Evolutionary conservation across 2,329 filamentous ascomycete species (phyloP).

Genomic region (Talaromyces sp.): DNA sequence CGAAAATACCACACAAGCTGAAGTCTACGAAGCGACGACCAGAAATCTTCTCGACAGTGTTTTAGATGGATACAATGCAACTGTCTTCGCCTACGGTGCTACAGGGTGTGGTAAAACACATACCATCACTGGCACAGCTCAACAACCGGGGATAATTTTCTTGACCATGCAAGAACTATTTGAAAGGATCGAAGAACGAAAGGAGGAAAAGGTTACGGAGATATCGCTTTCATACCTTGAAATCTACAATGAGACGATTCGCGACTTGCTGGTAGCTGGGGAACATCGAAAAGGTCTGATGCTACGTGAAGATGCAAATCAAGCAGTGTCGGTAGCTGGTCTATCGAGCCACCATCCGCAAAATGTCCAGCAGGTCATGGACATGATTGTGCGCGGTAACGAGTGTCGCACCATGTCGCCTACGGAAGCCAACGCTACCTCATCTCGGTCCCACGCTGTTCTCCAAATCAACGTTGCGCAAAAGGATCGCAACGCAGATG

Average conservation of each 20-base stretch:
- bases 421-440: conserved; percentile 95
- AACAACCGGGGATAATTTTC: conserved; percentile 96
- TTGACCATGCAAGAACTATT: conserved; percentile 98
- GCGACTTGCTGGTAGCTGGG: conserved; percentile 83
- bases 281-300: conserved; percentile 80
- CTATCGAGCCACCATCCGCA: conserved; percentile 87
- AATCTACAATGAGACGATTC: conserved; percentile 99
- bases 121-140: conserved; percentile 87
- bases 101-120: conserved; percentile 98
- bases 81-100: conserved; percentile 95
- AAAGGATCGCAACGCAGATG: conserved; percentile 85
- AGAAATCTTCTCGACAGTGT: conserved; percentile 88
- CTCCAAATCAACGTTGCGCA: conserved; percentile 95
- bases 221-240: conserved; percentile 92
- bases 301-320: conserved; percentile 90
- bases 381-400: conserved; percentile 96
- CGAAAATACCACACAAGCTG: conserved; percentile 84
- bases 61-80: conserved; percentile 96
- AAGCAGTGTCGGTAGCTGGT: conserved; percentile 84
- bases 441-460: conserved; percentile 93
- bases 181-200: conserved; percentile 85
- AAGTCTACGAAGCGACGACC: conserved; percentile 93
- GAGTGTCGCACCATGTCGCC: conserved; percentile 93
- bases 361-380: conserved; percentile 95
- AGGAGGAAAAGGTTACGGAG: conserved; percentile 82